These are phyloP conservation scores for Mucor lusitanicus DNA, from an alignment of 371 early-diverging fungal species.

Conservation along the genomic window DNA sequence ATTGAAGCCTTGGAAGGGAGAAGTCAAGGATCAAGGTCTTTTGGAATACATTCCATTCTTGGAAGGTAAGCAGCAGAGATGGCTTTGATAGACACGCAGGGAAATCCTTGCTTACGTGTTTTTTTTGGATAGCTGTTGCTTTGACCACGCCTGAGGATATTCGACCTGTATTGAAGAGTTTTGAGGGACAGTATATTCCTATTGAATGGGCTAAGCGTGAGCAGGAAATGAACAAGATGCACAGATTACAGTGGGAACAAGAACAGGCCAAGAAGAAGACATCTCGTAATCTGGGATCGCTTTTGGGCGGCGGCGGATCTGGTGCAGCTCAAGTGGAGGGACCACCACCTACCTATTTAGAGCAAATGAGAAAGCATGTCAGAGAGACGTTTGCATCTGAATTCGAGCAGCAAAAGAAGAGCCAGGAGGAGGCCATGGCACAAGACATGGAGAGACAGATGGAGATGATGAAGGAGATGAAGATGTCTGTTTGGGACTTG, in stretches of 20 bases:
- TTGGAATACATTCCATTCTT: constrained; percentile 88
- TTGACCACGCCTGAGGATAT: constrained; percentile 79
- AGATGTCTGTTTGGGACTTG: constrained; percentile 73
- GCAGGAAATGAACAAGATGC: constrained; percentile 62
- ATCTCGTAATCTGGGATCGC: constrained; percentile 42
- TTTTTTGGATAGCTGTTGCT: constrained; percentile 54
- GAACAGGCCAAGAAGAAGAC: constrained; percentile 60
- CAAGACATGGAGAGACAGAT: constrained; percentile 58
- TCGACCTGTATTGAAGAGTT: constrained; percentile 67
- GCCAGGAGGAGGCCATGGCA: constrained; percentile 57
- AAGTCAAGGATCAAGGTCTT: constrained; percentile 80
- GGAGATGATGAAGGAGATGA: constrained; percentile 66
- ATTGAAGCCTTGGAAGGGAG: constrained; percentile 87
- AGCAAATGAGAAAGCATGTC: constrained; percentile 58
- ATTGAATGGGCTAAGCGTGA: constrained; percentile 73
- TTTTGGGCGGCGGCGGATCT: constrained; percentile 38
- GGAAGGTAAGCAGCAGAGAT: constrained; percentile 58
- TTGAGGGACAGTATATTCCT: constrained; percentile 71
- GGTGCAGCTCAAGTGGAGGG: constrained; percentile 37
- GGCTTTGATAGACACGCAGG: background rate
- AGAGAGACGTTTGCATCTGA: constrained; percentile 61
- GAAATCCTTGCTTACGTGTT: background rate
- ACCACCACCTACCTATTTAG: constrained; percentile 57
- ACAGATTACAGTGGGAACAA: constrained; percentile 71
- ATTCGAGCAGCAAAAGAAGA: constrained; percentile 55